Evolutionary conservation across 2,329 filamentous ascomycete genomes (phyloP).

Genomic region (Claviceps sp.): DNA sequence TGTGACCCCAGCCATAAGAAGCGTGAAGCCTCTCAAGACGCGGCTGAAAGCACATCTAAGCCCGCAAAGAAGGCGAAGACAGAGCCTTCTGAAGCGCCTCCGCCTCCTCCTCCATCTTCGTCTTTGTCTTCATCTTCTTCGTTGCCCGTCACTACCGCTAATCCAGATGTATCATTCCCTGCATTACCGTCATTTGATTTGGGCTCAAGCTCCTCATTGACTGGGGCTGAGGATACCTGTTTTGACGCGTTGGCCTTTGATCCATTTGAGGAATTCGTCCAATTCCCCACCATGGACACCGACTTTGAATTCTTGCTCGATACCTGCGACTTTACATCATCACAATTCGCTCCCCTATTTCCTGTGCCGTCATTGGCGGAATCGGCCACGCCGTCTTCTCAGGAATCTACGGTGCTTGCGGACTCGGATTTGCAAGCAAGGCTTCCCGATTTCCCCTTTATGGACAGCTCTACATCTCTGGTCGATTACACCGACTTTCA

Average conservation of each 20-base stretch:
- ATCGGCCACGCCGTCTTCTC: conserved; percentile 13
- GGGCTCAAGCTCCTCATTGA: conserved; percentile 11
- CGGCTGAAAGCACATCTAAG: conserved; percentile 19
- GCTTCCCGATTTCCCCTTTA: conserved; percentile 23
- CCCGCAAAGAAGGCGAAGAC: conserved; percentile 29
- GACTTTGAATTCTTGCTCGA: conserved; percentile 35
- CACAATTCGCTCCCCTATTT: conserved; percentile 17
- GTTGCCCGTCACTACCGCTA: conserved; percentile 1
- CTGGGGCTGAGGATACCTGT: conserved; percentile 11
- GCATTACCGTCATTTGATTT: conserved; percentile 7
- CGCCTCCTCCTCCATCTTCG: conserved; percentile 10
- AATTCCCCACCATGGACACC: conserved; percentile 24
- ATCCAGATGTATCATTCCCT: background rate
- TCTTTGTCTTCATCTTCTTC: conserved; percentile 10
- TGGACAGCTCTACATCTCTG: conserved; percentile 11
- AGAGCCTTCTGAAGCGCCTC: conserved; percentile 8
- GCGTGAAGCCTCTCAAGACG: conserved; percentile 21
- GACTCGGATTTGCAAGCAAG: conserved; percentile 3
- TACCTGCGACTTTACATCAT: conserved; percentile 28
- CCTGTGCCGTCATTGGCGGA: conserved; percentile 15
- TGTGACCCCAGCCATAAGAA: conserved; percentile 48
- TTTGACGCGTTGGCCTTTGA: conserved; percentile 13
- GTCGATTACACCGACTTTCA: conserved; percentile 40
- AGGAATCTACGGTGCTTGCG: conserved; percentile 1
- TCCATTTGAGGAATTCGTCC: conserved; percentile 32